Evolutionary conservation across 2,329 filamentous ascomycete species (phyloP), one percentile per base, ranked within the genome.

Genomic region (Colletotrichum agaves): DNA sequence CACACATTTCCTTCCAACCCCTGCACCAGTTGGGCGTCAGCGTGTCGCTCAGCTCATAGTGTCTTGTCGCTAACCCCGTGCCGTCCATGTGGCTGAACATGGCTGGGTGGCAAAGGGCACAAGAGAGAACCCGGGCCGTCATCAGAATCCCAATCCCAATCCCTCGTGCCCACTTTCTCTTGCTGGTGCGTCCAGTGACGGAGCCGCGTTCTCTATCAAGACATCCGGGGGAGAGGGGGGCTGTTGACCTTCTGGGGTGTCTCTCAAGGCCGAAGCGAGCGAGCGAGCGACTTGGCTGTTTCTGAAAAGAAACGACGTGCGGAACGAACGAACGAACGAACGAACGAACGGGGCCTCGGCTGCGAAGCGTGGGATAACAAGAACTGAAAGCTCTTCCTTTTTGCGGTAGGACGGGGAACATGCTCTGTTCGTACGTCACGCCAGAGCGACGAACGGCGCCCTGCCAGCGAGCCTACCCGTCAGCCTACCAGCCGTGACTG

Each of bases 181-280:
- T 12, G 37, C 47, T 39, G 7, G 37, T 37, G 56, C 59, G 59
- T 31, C 63, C 44, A 56, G 39, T 55, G 39, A 52, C 46, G 52
- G 53, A 67, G 64, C 64, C 64, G 60, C 60, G 52, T 52, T 44
- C 37, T 23, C 59, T 58, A 57, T 52, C 50, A 27, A 31, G 37
- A 58, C 52, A 46, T 67, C 52, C 11, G 60, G 35, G 56, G n/a
- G n/a, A n/a, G n/a, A n/a, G n/a, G n/a, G n/a, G n/a, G 57, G 41
- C 37, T n/a, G 19, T 43, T 17, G 35, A 56, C 41, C 63, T 46
- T 21, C 12, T 13, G 49, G 52, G 13, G 35, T 37, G 35, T 37
- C 35, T 37, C 35, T 37, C 35, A 10, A 37, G 2, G 35, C 35
- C 35, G 35, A 37, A 37, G 13, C 6, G 35, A 37, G 35, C 35